These are phyloP conservation scores for Celoporthe dispersa DNA, from an alignment of 2,329 filamentous ascomycete species.

Conservation along the genomic window DNA sequence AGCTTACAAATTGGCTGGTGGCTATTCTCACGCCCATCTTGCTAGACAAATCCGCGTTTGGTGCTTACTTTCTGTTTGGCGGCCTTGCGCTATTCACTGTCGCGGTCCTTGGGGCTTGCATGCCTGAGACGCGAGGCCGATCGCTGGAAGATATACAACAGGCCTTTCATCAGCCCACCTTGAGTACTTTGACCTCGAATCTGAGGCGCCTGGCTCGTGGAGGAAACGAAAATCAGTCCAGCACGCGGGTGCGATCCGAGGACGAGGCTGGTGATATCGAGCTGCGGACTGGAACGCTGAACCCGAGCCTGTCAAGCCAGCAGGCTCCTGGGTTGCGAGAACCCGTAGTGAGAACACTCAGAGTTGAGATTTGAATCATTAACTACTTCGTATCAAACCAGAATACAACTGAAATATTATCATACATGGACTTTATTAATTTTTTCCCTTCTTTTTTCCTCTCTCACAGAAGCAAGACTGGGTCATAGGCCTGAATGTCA, in stretches of 20 bases:
- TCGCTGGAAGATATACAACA: conserved; percentile 55
- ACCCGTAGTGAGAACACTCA: neutral
- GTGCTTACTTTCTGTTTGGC: conserved; percentile 52
- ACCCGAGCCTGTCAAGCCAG: neutral
- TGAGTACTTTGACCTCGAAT: conserved; percentile 13
- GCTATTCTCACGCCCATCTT: conserved; percentile 49
- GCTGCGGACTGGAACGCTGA: neutral
- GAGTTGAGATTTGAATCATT: conserved; percentile 4
- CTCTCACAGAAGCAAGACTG: neutral
- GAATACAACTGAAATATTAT: neutral
- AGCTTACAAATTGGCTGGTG: conserved; percentile 48
- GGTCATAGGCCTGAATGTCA: neutral
- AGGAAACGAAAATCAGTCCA: neutral
- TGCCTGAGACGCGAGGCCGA: conserved; percentile 55
- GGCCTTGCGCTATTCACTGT: conserved; percentile 45
- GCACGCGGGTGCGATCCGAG: neutral
- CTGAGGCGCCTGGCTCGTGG: neutral
- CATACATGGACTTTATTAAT: neutral
- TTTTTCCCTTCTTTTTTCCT: too few species aligned
- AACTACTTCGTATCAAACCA: neutral
- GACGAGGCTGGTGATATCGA: neutral
- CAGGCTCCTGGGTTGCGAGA: neutral
- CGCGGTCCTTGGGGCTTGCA: conserved; percentile 45
- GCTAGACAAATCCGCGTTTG: conserved; percentile 46
- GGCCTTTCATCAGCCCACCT: conserved; percentile 43